Base-by-base conservation (phyloP, 306 rosid genomes). In the Corylus heterophylla region DNA sequence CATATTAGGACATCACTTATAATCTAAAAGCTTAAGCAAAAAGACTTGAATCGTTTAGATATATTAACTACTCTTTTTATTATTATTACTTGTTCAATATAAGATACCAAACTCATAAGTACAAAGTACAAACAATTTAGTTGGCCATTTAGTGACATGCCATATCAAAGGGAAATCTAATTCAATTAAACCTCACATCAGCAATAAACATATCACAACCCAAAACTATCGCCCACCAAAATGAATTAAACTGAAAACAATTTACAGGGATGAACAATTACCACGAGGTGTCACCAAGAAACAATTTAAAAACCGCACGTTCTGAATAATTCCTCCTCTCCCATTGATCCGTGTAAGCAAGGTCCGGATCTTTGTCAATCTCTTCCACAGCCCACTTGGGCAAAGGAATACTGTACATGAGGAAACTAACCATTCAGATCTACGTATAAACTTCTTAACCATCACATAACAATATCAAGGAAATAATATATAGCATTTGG, bases 291-390 rank as follows among this genome's bases (percentile, higher is more conserved):
- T 93, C 93, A 68, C 93, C 98, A 78, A 96, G 25, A 22, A 22
- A 22, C 25, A 22, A 22, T 22, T 22, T 22, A 22, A 22, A 22
- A 22, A 22, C 25, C 25, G 94, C 68, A 84, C 91, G 88, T 91
- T 76, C 91, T 85, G 86, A 96, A 7, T 77, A 73, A 77, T 96
- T 96, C 83, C 97, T 90, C 77, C 88, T 89, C 54, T 98, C 98
- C 99, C 99, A 96, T 83, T 93, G 98, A 87, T 96, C 99, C 50
- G 97, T 93, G 66, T 91, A 96, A 27, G 92, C 97, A 73, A 96
- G 94, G 85, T 96, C 93, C 7, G 73, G 90, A 74, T 96, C 99
- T 27, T 83, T 87, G 3, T 91, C 80, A 48, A 90, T 86, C 83
- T 96, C 99, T 72, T 93, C 99, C 67, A 66, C 90, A 35, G 31